These are phyloP conservation scores for Candida schatavii DNA, from an alignment of 805 yeast species.

Conservation along the genomic window DNA sequence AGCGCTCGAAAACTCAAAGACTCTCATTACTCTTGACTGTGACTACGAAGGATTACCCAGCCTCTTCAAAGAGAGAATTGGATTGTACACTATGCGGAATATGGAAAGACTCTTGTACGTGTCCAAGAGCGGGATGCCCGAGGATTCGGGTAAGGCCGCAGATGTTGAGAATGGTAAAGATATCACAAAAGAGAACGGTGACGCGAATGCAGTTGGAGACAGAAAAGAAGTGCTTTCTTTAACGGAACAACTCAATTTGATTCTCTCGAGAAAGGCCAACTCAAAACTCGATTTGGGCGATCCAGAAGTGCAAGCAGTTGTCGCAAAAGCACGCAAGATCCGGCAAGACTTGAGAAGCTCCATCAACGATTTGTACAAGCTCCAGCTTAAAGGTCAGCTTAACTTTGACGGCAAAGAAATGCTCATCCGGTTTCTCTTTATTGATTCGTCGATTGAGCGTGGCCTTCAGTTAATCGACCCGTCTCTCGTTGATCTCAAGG, in stretches of 20 bases:
- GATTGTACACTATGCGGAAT: slow-evolving; percentile 77
- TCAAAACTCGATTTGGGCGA: slow-evolving; percentile 30
- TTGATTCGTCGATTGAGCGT: slow-evolving; percentile 68
- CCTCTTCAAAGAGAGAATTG: slow-evolving; percentile 65
- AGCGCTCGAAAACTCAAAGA: slow-evolving; percentile 62
- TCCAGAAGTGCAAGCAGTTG: slow-evolving; percentile 28
- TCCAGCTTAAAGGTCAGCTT: slow-evolving; percentile 54
- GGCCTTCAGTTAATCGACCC: slow-evolving; percentile 43
- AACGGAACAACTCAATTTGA: slow-evolving; percentile 27
- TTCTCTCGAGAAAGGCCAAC: slow-evolving; percentile 32
- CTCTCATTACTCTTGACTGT: slow-evolving; percentile 66
- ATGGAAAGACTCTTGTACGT: slow-evolving; percentile 58
- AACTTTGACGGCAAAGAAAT: slow-evolving; percentile 73
- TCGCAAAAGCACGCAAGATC: slow-evolving; percentile 24
- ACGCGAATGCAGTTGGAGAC: too few species aligned
- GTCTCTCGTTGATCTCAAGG: slow-evolving; percentile 21
- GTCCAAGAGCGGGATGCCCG: slow-evolving; percentile 28
- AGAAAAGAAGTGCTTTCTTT: slow-evolving; percentile 16
- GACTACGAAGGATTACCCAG: slow-evolving; percentile 62
- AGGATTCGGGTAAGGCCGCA: background rate
- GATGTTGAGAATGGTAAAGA: background rate
- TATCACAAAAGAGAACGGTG: slow-evolving; percentile 2
- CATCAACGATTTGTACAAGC: slow-evolving; percentile 51
- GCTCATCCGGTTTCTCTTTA: slow-evolving; percentile 60
- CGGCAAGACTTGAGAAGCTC: slow-evolving; percentile 29